A percentile compares a stretch with the other conserved stretches of the same genome.
These are phyloP conservation scores for Claviceps arundinis DNA, from an alignment of 2,329 filamentous ascomycete genomes.

Conservation along the genomic window DNA sequence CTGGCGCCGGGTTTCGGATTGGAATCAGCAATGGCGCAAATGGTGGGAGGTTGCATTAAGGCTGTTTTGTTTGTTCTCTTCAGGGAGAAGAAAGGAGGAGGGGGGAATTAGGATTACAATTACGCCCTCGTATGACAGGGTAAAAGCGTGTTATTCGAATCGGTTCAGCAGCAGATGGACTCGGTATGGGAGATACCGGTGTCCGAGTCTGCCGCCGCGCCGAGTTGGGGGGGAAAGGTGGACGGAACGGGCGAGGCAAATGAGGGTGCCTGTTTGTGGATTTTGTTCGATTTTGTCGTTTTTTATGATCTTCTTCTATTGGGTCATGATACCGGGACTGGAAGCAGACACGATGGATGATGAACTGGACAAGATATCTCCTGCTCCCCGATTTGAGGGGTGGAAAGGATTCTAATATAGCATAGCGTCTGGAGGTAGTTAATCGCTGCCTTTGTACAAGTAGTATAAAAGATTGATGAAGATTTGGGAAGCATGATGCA, in stretches of 20 bases:
- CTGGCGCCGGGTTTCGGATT: slow-evolving; percentile 17
- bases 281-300: not conserved
- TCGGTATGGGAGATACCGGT: not conserved
- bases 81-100: not conserved
- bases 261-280: not conserved
- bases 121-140: not conserved
- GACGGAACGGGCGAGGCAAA: not conserved
- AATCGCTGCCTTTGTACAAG: slow-evolving; percentile 4
- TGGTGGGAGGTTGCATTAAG: slow-evolving; percentile 9
- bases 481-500: too few relatives aligned
- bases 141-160: not conserved
- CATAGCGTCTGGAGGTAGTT: slow-evolving; percentile 4
- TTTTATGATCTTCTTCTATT: not conserved
- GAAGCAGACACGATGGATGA: not conserved
- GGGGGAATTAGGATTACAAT: not conserved
- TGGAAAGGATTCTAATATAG: not conserved
- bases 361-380: slow-evolving; percentile 3
- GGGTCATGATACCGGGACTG: not conserved
- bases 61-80: slow-evolving; percentile 4
- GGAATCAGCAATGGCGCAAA: slow-evolving; percentile 10
- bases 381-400: not conserved
- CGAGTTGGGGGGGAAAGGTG: not conserved
- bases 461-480: not conserved
- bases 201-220: not conserved
- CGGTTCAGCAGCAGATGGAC: not conserved